phyloP scores from a whole-genome alignment of 208 protist species.

The Crithidia bombi region DNA sequence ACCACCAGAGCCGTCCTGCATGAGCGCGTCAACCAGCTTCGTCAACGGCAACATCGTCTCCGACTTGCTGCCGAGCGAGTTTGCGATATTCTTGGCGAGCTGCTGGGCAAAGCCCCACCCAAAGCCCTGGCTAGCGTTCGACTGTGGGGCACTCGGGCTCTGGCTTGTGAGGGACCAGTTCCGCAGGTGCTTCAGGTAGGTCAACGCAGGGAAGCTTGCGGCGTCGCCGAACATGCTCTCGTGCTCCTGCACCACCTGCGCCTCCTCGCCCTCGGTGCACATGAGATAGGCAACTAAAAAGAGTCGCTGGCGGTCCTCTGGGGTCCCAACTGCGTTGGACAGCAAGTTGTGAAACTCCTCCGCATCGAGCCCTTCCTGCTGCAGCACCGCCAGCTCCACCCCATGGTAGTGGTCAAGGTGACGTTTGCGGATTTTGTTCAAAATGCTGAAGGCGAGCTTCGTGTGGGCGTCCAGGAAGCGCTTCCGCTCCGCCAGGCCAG shows the following conservation, averaged over 20 bases:
- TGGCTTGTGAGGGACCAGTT: slow-evolving; percentile 57
- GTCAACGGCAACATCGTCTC: slow-evolving; percentile 83
- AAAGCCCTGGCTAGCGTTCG: slow-evolving; percentile 53
- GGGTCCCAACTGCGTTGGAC: slow-evolving; percentile 39
- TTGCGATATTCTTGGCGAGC: slow-evolving; percentile 81
- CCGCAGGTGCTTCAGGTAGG: slow-evolving; percentile 82
- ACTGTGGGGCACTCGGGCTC: slow-evolving; percentile 21
- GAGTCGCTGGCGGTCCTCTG: slow-evolving; percentile 78
- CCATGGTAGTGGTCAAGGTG: slow-evolving; percentile 87
- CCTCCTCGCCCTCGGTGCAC: slow-evolving; percentile 56
- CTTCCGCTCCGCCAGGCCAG: slow-evolving; percentile 82
- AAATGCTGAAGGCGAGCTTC: slow-evolving; percentile 76
- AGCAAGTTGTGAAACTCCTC: slow-evolving; percentile 76
- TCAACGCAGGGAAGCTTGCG: slow-evolving; percentile 65
- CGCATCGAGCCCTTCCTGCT: slow-evolving; percentile 66
- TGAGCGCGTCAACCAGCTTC: slow-evolving; percentile 83
- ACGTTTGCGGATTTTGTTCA: slow-evolving; percentile 64
- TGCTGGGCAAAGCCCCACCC: slow-evolving; percentile 90
- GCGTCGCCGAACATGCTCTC: slow-evolving; percentile 27
- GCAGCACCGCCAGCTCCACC: slow-evolving; percentile 76
- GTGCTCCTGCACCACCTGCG: slow-evolving; percentile 40
- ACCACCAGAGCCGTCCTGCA: slow-evolving; percentile 64
- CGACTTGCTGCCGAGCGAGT: slow-evolving; percentile 58
- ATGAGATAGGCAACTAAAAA: slow-evolving; percentile 85
- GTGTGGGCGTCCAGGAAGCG: slow-evolving; percentile 86